A percentile compares a stretch with the other conserved stretches of the same genome.
Conservation (phyloP, 1,284 basidiomycete species). For the Schizophyllum commune region DNA sequence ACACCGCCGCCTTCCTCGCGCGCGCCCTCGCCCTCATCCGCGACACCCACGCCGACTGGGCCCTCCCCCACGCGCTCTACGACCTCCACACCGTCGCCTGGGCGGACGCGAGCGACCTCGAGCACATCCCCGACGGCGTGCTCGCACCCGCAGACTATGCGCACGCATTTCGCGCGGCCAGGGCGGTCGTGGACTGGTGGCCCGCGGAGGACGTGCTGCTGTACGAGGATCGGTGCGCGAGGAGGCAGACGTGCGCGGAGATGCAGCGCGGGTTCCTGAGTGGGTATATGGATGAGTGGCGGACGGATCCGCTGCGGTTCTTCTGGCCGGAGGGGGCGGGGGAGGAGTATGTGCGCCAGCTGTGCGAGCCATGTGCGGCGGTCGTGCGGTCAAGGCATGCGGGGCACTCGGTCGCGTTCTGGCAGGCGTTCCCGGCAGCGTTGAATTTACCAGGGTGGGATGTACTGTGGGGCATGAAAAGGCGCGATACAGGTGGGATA, state of each 20-base stretch:
- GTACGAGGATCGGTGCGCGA: not conserved
- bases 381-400: conserved; percentile 33
- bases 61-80: not conserved
- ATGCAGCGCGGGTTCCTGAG: not conserved
- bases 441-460: not conserved
- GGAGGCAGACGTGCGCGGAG: not conserved
- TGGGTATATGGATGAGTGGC: not conserved
- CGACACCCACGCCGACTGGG: not conserved
- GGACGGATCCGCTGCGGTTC: not conserved
- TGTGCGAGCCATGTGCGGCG: conserved; percentile 36
- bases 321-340: not conserved
- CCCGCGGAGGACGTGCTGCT: not conserved
- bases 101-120: not conserved
- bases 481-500: not conserved
- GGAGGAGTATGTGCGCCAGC: not conserved
- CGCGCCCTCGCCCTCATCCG: not conserved
- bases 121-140: not conserved
- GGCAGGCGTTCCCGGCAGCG: not conserved
- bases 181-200: not conserved
- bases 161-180: not conserved
- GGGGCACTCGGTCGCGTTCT: not conserved
- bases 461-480: not conserved
- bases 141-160: not conserved
- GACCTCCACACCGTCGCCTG: not conserved
- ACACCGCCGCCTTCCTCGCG: not conserved